Evolutionary conservation across 371 early-diverging fungal genomes (phyloP), one percentile per base, ranked within the genome.

Genomic region (Rhizopus stolonifer): DNA sequence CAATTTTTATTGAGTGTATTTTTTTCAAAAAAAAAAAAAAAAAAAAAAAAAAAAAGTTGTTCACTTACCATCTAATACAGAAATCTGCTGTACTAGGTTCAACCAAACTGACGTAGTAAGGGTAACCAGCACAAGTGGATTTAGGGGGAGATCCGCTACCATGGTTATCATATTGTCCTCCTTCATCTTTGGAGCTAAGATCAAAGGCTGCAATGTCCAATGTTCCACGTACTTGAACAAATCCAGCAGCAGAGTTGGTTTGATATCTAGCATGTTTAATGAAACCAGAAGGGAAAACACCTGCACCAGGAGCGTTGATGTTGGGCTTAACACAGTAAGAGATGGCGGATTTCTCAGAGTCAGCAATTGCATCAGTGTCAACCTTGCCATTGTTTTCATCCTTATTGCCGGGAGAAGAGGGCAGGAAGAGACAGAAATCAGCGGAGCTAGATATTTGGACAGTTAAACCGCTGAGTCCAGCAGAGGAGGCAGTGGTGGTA

Each of bases 151-250:
- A 64, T 4, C 65, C 61, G 10, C 33, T 21, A 38, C 69, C 69
- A 22, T 68, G 65, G 58, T 65, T 46, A 52, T 65, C 66, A 24
- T 65, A 65, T 23, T 79, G 79, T 40, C 79, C 79, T 54, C 79
- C 79, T 13, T 76, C 63, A 40, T 79, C 79, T 3, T 48, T 60
- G 1, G 69, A 39, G 47, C 58, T 67, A 44, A 70, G 56, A 0
- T 52, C 62, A 55, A 63, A 69, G 3, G 56, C 58, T 7, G 62
- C 42, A 9, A 65, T 43, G 22, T 74, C 56, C 7, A 79, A 62
- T 24, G 64, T 68, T 29, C 79, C 79, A 34, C 76, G 76, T 18
- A 79, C 64, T 49, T 79, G 79, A 18, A 65, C 61, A 36, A 65
- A 76, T n/a, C 60, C 60, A 18, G 54, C 54, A 45, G 49, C 45